phyloP scores from a whole-genome alignment of 345 rosid species.

The Erucastrum elatum region DNA sequence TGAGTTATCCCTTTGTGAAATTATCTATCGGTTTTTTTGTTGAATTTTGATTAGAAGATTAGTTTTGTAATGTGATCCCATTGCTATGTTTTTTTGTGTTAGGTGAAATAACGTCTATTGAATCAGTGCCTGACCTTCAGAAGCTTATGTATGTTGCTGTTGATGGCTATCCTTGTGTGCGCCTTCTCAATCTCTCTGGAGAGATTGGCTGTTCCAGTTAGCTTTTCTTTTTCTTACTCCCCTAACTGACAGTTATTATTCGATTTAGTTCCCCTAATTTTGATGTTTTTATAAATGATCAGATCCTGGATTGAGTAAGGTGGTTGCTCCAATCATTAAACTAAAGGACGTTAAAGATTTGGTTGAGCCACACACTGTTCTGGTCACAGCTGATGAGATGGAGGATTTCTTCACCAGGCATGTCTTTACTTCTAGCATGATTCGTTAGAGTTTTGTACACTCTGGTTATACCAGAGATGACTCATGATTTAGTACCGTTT shows the following conservation, averaged over 20 bases:
- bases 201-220: slow-evolving; percentile 96
- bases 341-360: slow-evolving; percentile 48
- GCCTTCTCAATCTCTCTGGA: slow-evolving; percentile 83
- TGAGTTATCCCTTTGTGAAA: slow-evolving; percentile 8
- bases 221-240: slow-evolving; percentile 36
- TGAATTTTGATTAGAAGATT: no score
- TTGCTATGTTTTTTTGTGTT: no score
- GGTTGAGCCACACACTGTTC: slow-evolving; percentile 52
- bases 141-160: slow-evolving; percentile 75
- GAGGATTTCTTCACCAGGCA: slow-evolving; percentile 74
- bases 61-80: no score
- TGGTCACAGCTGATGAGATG: slow-evolving; percentile 70
- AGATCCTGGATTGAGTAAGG: slow-evolving; percentile 86
- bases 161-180: slow-evolving; percentile 88
- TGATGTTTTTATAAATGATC: slow-evolving; percentile 31
- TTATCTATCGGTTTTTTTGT: not conserved
- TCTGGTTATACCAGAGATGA: not conserved
- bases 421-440: slow-evolving; percentile 22
- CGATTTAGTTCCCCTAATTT: not conserved
- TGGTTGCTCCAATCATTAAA: slow-evolving; percentile 74
- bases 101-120: slow-evolving; percentile 59
- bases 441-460: not conserved
- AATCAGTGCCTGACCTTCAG: slow-evolving; percentile 90
- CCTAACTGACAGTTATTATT: not conserved
- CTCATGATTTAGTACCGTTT: slow-evolving; percentile 23